These are phyloP conservation scores for Lepidium aucheri DNA, from an alignment of 345 rosid genomes.

Conservation along the genomic window DNA sequence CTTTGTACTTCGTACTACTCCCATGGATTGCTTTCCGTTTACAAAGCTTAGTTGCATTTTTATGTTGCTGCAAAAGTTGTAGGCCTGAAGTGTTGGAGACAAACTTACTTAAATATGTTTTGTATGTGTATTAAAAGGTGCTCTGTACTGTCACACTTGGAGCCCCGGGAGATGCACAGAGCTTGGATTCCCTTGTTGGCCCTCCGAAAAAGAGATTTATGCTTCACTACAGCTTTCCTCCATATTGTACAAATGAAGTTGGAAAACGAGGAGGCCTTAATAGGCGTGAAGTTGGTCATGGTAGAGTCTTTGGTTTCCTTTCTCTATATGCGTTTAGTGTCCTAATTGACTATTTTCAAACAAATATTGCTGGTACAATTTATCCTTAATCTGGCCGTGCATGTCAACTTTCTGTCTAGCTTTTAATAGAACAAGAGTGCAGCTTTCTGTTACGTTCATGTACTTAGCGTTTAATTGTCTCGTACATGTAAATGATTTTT, in stretches of 20 bases:
- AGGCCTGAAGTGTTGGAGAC: not conserved
- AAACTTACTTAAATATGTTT: not conserved
- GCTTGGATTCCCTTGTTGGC: conserved; percentile 55
- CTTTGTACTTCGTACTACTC: not conserved
- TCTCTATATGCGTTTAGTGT: not conserved
- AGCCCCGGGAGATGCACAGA: conserved; percentile 88
- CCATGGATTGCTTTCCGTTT: not conserved
- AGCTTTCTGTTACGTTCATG: not conserved
- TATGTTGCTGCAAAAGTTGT: not conserved
- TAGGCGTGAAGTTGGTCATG: conserved; percentile 99
- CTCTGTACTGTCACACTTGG: conserved; percentile 94
- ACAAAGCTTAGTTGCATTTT: not conserved
- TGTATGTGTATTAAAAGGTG: conserved; percentile 41
- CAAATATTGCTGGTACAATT: not conserved
- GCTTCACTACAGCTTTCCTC: conserved; percentile 99
- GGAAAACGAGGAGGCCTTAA: conserved; percentile 89
- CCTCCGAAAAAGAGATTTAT: conserved; percentile 89
- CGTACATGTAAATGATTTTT: not conserved
- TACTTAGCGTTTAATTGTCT: not conserved
- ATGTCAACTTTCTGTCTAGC: not conserved
- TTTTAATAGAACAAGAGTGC: not conserved
- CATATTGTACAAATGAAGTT: conserved; percentile 87
- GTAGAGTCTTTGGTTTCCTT: conserved; percentile 31
- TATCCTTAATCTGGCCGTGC: not conserved
- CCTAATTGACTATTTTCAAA: not conserved